phyloP scores from a whole-genome alignment of 2,329 filamentous ascomycete species.

The Sphaceloma murrayae region DNA sequence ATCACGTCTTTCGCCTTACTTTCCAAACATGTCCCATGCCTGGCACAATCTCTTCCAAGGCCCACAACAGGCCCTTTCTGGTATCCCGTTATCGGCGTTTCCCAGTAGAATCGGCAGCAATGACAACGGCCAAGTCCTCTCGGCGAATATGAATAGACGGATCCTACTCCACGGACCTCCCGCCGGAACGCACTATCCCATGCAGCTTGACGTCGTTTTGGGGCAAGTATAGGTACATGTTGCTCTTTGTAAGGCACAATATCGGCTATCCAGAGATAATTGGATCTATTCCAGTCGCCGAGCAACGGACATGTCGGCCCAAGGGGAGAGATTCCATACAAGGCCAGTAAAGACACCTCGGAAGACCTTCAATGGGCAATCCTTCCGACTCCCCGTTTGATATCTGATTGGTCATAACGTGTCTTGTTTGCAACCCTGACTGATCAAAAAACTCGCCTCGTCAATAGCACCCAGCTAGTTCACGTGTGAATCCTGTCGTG shows the following conservation, averaged over 20 bases:
- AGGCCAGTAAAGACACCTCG: not conserved
- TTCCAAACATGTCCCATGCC: no score
- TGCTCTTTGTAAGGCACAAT: not conserved
- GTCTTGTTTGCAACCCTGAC: not conserved
- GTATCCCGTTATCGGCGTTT: conserved; percentile 12
- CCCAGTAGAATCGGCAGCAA: no score
- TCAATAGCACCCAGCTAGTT: no score
- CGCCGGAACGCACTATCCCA: not conserved
- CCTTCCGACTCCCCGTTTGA: conserved; percentile 3
- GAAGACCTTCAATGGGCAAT: conserved; percentile 1
- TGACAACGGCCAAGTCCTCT: conserved; percentile 10
- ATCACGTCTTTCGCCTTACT: no score
- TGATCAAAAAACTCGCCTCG: no score
- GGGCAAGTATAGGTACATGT: not conserved
- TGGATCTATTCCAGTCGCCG: conserved; percentile 1
- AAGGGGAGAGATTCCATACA: not conserved
- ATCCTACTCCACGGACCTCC: not conserved
- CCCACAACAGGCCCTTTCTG: not conserved
- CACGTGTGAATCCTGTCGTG: no score
- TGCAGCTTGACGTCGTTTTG: not conserved
- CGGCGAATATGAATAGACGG: not conserved
- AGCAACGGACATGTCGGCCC: not conserved
- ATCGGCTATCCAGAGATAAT: not conserved
- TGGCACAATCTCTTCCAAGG: not conserved
- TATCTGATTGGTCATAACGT: conserved; percentile 2